Base-by-base conservation (phyloP, 345 rosid genomes). In the Dovyalis caffra region DNA sequence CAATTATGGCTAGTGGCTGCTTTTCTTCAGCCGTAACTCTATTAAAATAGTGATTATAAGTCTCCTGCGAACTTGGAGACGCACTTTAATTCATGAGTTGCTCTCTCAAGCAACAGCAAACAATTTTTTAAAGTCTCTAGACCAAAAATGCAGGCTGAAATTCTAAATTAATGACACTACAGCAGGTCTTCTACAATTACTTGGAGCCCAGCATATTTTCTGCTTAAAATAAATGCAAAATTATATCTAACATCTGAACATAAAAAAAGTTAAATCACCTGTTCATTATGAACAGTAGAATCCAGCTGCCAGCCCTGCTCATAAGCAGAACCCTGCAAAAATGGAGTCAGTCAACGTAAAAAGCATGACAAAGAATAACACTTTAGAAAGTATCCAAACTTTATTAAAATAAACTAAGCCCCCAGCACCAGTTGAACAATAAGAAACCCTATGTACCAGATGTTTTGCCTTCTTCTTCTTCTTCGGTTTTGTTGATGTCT, bases 301-400 rank as follows among this genome's bases (percentile, higher is more conserved):
- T 92, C 94, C 58, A 81, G 76, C 83, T 87, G 94, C 98, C 97
- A 93, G 74, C 83, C 86, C 77, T 85, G 97, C 76, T 93, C 97
- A 78, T 85, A 88, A 45, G 92, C 78, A 82, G 91, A 86, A 83
- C 84, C 94, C 99, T 96, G 87, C 84, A 84, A 79, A 81, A 72
- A 77, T 60, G 73, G 43, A 79, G 77, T 33, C 64, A 65, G 66
- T 64, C 51, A 70, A 66, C 76, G 77, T 65, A 84, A 65, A 34
- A 28, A 76, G 61, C 71, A 67, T 38, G 8, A 31, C 75, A 78
- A 47, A 74, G 37, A 71, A n/a, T 78, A 80, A 72, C 49, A 62
- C 28, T 25, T 23, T 1, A 3, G 34, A 6, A 68, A 70, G 76
- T 57, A 73, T 23, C n/a, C 61, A 57, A 32, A 73, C 71, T n/a